A percentile compares a stretch with the other conserved stretches of the same genome.
Conservation (phyloP, 2,329 filamentous ascomycete species). For the Phyllosticta citriasiana region DNA sequence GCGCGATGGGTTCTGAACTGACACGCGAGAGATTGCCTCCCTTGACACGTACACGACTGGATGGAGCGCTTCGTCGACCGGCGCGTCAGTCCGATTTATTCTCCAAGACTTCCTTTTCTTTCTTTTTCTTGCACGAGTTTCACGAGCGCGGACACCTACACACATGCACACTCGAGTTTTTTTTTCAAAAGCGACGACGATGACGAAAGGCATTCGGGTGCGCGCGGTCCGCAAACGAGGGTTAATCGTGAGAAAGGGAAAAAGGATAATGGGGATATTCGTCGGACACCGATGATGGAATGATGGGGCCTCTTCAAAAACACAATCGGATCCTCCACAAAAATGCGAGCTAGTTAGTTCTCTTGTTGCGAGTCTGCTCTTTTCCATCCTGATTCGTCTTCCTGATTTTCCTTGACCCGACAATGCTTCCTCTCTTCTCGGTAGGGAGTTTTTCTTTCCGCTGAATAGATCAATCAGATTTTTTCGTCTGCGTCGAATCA, state of each 20-base stretch:
- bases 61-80: slow-evolving; percentile 7
- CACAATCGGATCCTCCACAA: slow-evolving; percentile 7
- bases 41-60: slow-evolving; percentile 1
- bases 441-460: background rate
- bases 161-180: background rate
- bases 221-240: background rate
- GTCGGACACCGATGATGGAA: background rate
- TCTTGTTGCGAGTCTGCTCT: background rate
- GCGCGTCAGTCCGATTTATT: background rate
- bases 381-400: background rate
- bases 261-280: background rate
- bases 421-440: background rate
- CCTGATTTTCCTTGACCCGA: background rate
- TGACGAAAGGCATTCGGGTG: background rate
- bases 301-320: background rate
- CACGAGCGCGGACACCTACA: background rate
- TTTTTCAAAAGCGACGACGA: background rate
- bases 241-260: background rate
- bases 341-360: background rate
- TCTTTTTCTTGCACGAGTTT: slow-evolving; percentile 8
- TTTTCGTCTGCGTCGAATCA: background rate
- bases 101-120: slow-evolving; percentile 2
- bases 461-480: slow-evolving; percentile 1
- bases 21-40: background rate
- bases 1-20: slow-evolving; percentile 8